Percentiles rank a stretch among this genome's conserved stretches.
Evolutionary conservation across 305 asterid genomes (phyloP).

Genomic region (Plantago lanceolata): DNA sequence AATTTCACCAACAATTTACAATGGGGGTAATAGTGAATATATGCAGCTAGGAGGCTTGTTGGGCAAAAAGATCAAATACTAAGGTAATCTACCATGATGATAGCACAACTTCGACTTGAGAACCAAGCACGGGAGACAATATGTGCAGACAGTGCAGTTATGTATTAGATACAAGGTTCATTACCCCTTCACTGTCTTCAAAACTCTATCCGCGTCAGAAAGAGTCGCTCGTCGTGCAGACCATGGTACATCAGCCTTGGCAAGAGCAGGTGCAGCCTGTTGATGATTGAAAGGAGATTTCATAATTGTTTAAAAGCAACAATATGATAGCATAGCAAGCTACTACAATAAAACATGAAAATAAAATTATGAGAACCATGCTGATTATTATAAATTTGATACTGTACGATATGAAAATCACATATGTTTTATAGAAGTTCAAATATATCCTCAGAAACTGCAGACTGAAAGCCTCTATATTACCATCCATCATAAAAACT

Average conservation of each 20-base stretch:
- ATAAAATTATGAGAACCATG: background rate
- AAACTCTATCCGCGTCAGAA: conserved; percentile 73
- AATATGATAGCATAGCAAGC: background rate
- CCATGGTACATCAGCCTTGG: conserved; percentile 82
- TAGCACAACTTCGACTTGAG: no score
- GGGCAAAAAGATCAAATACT: background rate
- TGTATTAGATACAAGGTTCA: no score
- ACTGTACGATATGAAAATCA: background rate
- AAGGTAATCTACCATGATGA: background rate
- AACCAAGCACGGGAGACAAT: background rate
- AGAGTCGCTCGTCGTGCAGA: conserved; percentile 66
- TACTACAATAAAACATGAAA: conserved; percentile 1
- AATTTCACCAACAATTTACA: background rate
- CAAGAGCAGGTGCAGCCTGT: conserved; percentile 47
- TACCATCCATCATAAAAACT: background rate
- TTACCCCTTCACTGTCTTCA: conserved; percentile 91
- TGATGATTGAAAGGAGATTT: conserved; percentile 19
- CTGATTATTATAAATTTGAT: background rate
- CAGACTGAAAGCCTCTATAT: background rate
- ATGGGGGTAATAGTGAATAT: background rate
- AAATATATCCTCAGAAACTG: background rate
- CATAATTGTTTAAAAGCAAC: conserved; percentile 6
- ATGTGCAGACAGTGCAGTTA: background rate
- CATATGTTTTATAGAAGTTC: no score
- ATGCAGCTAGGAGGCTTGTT: no score